These are phyloP conservation scores for Diaporthe sp. DNA, from an alignment of 2,329 filamentous ascomycete species.

Conservation along the genomic window DNA sequence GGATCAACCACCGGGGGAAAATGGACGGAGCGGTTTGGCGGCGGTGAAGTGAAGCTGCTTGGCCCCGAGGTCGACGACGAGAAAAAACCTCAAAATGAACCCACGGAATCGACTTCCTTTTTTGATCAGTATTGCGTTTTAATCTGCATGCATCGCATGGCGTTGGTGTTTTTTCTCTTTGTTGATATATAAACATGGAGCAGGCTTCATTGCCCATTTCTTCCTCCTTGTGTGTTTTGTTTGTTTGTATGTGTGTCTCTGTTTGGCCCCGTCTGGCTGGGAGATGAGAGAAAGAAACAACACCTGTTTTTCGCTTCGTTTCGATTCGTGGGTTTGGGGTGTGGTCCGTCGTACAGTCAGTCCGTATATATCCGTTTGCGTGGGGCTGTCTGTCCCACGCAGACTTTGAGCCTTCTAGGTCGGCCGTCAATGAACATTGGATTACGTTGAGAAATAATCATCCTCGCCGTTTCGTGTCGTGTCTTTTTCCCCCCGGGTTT, in stretches of 20 bases:
- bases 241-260: neutral
- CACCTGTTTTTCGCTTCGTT: neutral
- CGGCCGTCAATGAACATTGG: slow-evolving; percentile 7
- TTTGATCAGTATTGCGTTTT: slow-evolving; percentile 21
- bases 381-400: neutral
- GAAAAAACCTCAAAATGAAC: neutral
- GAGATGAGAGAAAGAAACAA: neutral
- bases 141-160: slow-evolving; percentile 31
- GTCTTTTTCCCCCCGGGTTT: neutral
- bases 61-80: neutral
- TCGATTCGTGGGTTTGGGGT: slow-evolving; percentile 6
- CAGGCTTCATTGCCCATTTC: slow-evolving; percentile 27
- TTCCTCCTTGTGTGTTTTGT: neutral
- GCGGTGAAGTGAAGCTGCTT: too few relatives aligned
- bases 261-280: neutral
- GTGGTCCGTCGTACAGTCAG: neutral
- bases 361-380: slow-evolving; percentile 3
- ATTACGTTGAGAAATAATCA: neutral
- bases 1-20: neutral
- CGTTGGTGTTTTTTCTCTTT: slow-evolving; percentile 23
- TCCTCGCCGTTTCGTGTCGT: neutral
- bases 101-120: slow-evolving; percentile 2
- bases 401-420: neutral
- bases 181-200: slow-evolving; percentile 16
- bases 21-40: neutral